Conservation (phyloP, 345 rosid species). For the Limnanthes douglasii region DNA sequence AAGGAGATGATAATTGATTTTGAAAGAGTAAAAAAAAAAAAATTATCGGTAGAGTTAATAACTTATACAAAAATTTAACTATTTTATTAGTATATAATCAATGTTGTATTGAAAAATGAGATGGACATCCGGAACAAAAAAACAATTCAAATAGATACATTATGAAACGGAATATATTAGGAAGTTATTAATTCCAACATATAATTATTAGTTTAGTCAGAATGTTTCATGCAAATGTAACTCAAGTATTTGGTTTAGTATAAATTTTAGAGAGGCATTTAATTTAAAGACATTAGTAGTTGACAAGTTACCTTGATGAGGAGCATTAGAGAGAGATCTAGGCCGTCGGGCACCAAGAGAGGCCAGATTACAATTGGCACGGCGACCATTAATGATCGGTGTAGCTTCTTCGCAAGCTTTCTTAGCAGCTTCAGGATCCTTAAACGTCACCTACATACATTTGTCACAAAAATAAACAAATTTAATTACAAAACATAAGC, state of each 20-base stretch:
- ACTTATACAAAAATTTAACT: too few species aligned
- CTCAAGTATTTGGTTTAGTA: constrained; percentile 1
- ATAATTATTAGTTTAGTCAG: constrained; percentile 1
- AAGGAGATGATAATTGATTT: too few species aligned
- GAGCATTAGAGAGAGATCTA: constrained; percentile 31
- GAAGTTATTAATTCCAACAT: background rate
- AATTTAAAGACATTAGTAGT: background rate
- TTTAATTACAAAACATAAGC: background rate
- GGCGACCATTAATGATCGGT: constrained; percentile 84
- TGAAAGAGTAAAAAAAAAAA: too few species aligned
- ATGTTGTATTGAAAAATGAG: too few species aligned
- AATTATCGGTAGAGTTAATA: too few species aligned
- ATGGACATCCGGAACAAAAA: too few species aligned
- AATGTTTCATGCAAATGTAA: background rate
- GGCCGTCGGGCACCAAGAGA: constrained; percentile 87
- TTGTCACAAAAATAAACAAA: background rate
- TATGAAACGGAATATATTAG: background rate
- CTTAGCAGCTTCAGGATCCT: constrained; percentile 76
- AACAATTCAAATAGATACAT: background rate
- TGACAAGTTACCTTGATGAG: constrained; percentile 61
- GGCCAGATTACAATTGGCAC: constrained; percentile 92
- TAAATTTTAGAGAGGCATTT: background rate
- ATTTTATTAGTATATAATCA: too few species aligned
- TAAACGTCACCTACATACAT: constrained; percentile 71
- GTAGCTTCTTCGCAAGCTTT: constrained; percentile 78